phyloP scores from a whole-genome alignment of 176 grass and related monocot genomes.

The Musa itinerans region DNA sequence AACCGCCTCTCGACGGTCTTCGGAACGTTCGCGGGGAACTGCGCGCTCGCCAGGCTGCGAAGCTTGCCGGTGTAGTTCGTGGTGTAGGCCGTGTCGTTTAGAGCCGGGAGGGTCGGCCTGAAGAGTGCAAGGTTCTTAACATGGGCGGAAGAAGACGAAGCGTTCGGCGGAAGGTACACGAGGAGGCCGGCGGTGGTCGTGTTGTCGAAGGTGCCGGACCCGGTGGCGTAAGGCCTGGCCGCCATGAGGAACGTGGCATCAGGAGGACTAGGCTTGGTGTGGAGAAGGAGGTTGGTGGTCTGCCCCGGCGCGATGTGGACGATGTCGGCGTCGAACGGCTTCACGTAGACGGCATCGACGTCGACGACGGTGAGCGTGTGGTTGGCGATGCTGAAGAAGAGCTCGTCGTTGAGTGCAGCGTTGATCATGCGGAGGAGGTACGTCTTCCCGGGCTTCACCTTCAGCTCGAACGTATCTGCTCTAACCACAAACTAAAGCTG shows the following conservation, averaged over 20 bases:
- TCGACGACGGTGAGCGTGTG: no score
- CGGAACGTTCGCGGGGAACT: conserved; percentile 1
- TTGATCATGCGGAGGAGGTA: no score
- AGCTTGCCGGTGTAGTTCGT: conserved; percentile 5
- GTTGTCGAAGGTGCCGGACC: conserved; percentile 3
- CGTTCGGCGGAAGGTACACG: background rate
- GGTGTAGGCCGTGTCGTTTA: conserved; percentile 1
- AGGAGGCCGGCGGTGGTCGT: conserved; percentile 4
- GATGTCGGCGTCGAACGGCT: conserved; percentile 8
- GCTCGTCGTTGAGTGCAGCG: no score
- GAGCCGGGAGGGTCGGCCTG: background rate
- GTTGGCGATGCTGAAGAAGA: no score
- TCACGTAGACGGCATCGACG: background rate
- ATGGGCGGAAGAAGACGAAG: background rate
- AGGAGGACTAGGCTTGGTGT: background rate
- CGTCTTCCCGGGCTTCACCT: no score
- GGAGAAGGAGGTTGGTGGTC: conserved; percentile 12
- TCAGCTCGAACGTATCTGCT: background rate
- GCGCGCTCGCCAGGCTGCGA: background rate
- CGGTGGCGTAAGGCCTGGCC: conserved; percentile 2
- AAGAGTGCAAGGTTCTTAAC: background rate
- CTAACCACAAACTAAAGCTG: no score
- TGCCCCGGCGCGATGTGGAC: background rate
- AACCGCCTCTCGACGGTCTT: background rate
- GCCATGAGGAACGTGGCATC: conserved; percentile 4